Conservation (phyloP, 2,329 filamentous ascomycete genomes). For the Balansia obtecta region DNA sequence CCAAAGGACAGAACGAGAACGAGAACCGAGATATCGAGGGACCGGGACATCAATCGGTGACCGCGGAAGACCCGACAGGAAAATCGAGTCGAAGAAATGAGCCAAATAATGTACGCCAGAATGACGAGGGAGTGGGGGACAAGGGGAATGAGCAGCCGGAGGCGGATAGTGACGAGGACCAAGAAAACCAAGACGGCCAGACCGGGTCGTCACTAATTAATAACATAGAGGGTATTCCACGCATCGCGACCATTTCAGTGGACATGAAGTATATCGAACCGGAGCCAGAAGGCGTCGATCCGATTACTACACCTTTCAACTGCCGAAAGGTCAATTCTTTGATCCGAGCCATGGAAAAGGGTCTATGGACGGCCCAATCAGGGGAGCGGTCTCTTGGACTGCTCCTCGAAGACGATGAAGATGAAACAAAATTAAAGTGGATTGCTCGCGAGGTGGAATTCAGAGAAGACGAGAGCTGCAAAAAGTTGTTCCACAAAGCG, state of each 20-base stretch:
- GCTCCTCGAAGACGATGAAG: not conserved
- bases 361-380: not conserved
- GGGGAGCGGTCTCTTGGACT: constrained; percentile 3
- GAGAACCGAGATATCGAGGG: not conserved
- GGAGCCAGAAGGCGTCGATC: not conserved
- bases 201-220: not conserved
- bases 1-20: not conserved
- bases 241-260: not conserved
- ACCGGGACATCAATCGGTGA: not conserved
- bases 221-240: not conserved
- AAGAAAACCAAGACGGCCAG: not conserved
- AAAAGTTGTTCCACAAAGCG: not conserved
- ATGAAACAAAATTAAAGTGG: not conserved
- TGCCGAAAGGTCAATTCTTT: constrained; percentile 1
- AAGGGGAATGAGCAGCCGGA: not conserved
- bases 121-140: not conserved
- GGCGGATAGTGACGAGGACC: not conserved
- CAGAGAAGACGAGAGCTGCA: not conserved
- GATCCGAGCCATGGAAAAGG: not conserved
- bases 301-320: not conserved
- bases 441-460: not conserved
- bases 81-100: not conserved
- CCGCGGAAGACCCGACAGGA: not conserved
- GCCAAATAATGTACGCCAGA: not conserved
- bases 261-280: constrained; percentile 5